Base-by-base conservation (phyloP, 192 early-diverging fungal genomes). In the Backusella macrospora region DNA sequence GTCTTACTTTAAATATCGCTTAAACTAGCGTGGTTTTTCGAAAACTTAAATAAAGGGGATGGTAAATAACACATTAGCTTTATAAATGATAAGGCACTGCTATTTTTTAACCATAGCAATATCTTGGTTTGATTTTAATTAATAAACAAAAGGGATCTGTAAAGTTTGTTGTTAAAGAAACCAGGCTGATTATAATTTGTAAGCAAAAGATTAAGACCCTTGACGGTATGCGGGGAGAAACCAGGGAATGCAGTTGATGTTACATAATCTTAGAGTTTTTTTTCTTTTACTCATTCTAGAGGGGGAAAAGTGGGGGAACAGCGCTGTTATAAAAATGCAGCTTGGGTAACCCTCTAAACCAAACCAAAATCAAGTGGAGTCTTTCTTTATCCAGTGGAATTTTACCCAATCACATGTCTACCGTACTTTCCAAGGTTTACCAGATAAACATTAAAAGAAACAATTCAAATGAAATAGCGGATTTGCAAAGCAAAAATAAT, bases 351-450 rank as follows among this genome's bases (percentile, higher is more conserved):
- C 48, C 8, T 23, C 26, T 26, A 12, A 59, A 59, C 10, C 23
- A 59, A 59, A 34, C 29, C 29, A 26, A 26, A 59, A 59, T 59
- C n/a, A 59, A 59, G 52, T 59, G 52, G 52, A 59, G 52, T 0
- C 21, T 9, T 1, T 26, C 52, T 23, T 59, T 59, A 23, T 21
- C 52, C 21, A 59, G 52, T 59, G 52, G 52, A 7, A 9, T 12
- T 59, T 26, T 59, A 23, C 52, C 52, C 52, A 59, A 59, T 59
- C 52, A 59, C 21, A 59, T 59, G 52, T 23, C 4, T 59, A 59
- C 52, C 52, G 26, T 12, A 59, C 52, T 59, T 59, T 59, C 52
- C 52, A 59, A 59, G 52, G 52, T 59, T 59, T 59, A 59, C 52
- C 52, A 59, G 52, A 59, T 59, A 59, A 59, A 59, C 26, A 4